Percentiles rank a stretch among this genome's conserved stretches.
phyloP scores from a whole-genome alignment of 2,329 filamentous ascomycete genomes.

The Trichophyton schoenleinii region DNA sequence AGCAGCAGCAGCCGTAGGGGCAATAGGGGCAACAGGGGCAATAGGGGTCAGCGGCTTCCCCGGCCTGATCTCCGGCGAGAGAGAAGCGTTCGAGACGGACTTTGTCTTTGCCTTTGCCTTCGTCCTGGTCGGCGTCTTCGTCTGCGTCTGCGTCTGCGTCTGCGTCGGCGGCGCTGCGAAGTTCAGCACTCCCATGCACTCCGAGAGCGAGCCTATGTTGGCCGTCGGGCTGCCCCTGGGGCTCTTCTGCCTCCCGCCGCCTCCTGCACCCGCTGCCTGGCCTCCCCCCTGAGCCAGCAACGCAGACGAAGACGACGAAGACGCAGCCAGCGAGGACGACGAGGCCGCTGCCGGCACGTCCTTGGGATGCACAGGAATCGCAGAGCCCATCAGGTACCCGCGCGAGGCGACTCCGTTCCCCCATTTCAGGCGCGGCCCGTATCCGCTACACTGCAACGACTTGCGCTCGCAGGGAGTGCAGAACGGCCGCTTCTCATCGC shows the following conservation, averaged over 20 bases:
- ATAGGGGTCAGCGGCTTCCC: not conserved
- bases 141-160: not conserved
- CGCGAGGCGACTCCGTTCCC: conserved; percentile 11
- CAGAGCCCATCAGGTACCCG: conserved; percentile 10
- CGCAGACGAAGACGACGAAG: not conserved
- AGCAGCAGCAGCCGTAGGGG: not conserved
- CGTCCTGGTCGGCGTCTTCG: no score
- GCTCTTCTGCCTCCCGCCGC: not conserved
- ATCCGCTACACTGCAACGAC: conserved; percentile 11
- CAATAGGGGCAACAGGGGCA: not conserved
- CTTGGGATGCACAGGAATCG: conserved; percentile 4
- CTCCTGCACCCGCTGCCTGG: no score
- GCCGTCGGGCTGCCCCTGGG: not conserved
- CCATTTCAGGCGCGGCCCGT: conserved; percentile 12
- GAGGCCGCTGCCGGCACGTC: not conserved
- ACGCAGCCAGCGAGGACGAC: not conserved
- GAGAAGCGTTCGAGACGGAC: not conserved
- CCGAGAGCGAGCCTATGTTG: not conserved
- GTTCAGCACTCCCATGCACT: conserved; percentile 3
- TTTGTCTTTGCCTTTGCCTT: no score
- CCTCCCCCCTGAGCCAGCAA: not conserved
- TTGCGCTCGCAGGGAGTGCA: conserved; percentile 10
- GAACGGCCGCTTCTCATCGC: conserved; percentile 12
- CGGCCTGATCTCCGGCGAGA: not conserved
- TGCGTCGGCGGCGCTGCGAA: not conserved